These are phyloP conservation scores for Athelia psychrophila DNA, from an alignment of 1,284 basidiomycete species.

Conservation along the genomic window DNA sequence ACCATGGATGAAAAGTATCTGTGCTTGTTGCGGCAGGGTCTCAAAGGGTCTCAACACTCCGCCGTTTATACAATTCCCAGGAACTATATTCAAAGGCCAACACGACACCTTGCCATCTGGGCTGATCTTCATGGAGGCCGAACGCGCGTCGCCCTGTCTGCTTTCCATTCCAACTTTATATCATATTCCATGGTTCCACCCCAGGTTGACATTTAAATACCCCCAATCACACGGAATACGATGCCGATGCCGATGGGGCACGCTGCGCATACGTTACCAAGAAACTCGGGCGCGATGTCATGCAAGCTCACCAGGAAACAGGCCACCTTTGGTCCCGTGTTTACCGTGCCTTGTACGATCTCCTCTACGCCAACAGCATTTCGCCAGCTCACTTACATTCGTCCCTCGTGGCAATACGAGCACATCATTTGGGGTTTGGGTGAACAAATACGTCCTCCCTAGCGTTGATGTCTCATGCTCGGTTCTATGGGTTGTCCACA, in stretches of 20 bases:
- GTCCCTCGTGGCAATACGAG: conserved; percentile 96
- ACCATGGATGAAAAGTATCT: too few species aligned
- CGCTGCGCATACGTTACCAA: conserved; percentile 91
- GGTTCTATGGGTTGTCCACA: conserved; percentile 90
- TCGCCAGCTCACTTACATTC: conserved; percentile 96
- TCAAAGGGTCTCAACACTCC: conserved; percentile 79
- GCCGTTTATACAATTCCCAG: conserved; percentile 71
- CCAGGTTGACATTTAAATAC: too few species aligned
- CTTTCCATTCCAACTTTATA: too few species aligned
- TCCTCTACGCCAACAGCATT: conserved; percentile 92
- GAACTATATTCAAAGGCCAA: conserved; percentile 65
- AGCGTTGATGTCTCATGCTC: conserved; percentile 96
- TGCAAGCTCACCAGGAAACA: conserved; percentile 94
- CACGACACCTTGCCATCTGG: conserved; percentile 72
- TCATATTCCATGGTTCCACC: too few species aligned
- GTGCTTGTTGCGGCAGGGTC: too few species aligned
- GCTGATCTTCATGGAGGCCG: conserved; percentile 63
- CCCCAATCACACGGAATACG: too few species aligned
- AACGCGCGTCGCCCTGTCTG: conserved; percentile 40
- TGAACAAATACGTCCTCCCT: conserved; percentile 98
- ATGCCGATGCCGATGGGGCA: conserved; percentile 99
- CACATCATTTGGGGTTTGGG: conserved; percentile 97
- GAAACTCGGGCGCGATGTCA: conserved; percentile 94
- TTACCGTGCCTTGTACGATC: conserved; percentile 89
- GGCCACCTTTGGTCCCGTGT: conserved; percentile 88